These are phyloP conservation scores for Solanum aculeatissimum DNA, from an alignment of 305 asterid species.

Conservation along the genomic window DNA sequence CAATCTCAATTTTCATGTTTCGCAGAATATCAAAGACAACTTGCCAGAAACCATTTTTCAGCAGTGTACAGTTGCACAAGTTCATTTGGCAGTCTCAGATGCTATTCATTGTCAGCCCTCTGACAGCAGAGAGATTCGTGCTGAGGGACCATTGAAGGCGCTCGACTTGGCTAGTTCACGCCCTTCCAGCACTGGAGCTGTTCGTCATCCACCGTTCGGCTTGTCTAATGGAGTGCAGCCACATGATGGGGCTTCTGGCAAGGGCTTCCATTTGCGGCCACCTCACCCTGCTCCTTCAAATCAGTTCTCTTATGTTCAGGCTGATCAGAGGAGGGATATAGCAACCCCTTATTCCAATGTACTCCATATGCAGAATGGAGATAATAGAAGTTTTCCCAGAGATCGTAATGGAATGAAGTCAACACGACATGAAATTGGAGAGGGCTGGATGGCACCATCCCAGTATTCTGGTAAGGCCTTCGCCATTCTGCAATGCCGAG, in stretches of 20 bases:
- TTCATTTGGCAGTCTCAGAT: slow-evolving; percentile 5
- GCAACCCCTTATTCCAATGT: slow-evolving; percentile 52
- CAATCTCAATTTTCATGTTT: neutral
- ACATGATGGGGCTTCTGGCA: slow-evolving; percentile 34
- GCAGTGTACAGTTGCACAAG: slow-evolving; percentile 6
- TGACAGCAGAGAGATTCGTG: slow-evolving; percentile 10
- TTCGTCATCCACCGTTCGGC: slow-evolving; percentile 27
- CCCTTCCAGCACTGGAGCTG: slow-evolving; percentile 31
- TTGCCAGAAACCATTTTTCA: slow-evolving; percentile 10
- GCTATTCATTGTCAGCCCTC: slow-evolving; percentile 9
- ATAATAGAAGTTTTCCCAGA: slow-evolving; percentile 43
- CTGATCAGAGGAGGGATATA: slow-evolving; percentile 50
- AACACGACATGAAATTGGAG: slow-evolving; percentile 47
- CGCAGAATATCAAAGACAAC: slow-evolving; percentile 19
- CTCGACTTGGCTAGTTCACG: slow-evolving; percentile 21
- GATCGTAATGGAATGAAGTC: slow-evolving; percentile 45
- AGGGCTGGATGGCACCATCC: slow-evolving; percentile 64
- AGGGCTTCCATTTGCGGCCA: slow-evolving; percentile 65
- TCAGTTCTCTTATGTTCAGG: slow-evolving; percentile 66
- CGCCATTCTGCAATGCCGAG: neutral
- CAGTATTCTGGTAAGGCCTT: slow-evolving; percentile 48
- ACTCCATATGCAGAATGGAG: slow-evolving; percentile 41
- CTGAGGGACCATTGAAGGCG: slow-evolving; percentile 29
- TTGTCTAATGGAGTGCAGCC: slow-evolving; percentile 30
- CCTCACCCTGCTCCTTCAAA: slow-evolving; percentile 86